Base-by-base conservation (phyloP, 306 rosid species). In the Quercus gilva region DNA sequence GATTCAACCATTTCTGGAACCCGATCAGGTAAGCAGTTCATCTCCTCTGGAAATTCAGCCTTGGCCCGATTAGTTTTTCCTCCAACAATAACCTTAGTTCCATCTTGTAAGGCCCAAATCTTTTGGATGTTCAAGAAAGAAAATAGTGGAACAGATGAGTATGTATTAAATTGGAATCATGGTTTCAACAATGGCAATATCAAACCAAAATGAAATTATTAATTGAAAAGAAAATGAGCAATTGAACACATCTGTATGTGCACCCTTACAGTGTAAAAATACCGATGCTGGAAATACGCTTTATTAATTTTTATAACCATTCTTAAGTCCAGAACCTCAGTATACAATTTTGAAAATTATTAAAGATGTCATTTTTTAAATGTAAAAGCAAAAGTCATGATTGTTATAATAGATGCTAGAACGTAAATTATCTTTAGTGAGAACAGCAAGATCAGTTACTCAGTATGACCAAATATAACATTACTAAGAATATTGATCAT, bases 31-130 rank as follows among this genome's bases (percentile, higher is more conserved):
- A 28, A 28, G 29, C 29, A 3, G 29, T 28, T 3, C 29, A 28
- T 28, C 29, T 28, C 29, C 29, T 89, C 92, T 12, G 98, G 90
- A 81, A 92, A 95, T 81, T 92, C 99, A 28, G 85, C 75, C 88
- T 92, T 91, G 29, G 96, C 97, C 68, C 96, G 89, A 69, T 95
- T 95, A 20, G 94, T 92, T 86, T 92, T 95, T 71, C 96, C 97
- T 74, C 97, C 98, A 15, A 95, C 55, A 10, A 91, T 76, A 71
- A 92, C 97, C 6, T 85, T 68, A 33, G 98, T 92, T 59, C 97
- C 99, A 76, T 95, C 96, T 95, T 92, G 98, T 67, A 92, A 83
- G 14, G 94, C 98, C 97, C 99, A 95, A 81, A 95, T 82, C 99
- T 95, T 88, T 86, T 77, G 75, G 29, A 73, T 72, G 75, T 80